Conservation (phyloP, 1,284 basidiomycete species). For the Rhodotorula mucilaginosa region DNA sequence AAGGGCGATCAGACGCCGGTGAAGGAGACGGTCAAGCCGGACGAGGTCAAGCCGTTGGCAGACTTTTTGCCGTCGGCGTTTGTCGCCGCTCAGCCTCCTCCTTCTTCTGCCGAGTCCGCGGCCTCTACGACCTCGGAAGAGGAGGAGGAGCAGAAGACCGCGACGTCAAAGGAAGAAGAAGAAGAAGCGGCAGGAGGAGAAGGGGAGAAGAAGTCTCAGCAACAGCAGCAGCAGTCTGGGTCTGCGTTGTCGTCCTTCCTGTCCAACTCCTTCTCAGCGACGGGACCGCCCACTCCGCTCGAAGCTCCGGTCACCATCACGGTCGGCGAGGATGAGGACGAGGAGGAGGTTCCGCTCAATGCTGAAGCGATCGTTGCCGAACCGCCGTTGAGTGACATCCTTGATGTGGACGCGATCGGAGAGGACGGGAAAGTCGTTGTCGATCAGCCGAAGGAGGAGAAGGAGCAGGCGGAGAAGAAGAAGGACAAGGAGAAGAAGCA, state of each 20-base stretch:
- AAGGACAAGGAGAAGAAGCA: conserved; percentile 7
- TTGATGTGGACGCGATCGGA: conserved; percentile 22
- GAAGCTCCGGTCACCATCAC: conserved; percentile 5
- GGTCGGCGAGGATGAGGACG: not conserved
- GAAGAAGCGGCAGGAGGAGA: no score
- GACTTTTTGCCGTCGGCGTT: conserved; percentile 11
- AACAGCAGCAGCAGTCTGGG: not conserved
- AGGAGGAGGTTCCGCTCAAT: conserved; percentile 17
- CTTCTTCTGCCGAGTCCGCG: no score
- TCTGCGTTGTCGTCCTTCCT: conserved; percentile 20
- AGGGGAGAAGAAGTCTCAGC: not conserved
- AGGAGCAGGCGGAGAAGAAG: not conserved
- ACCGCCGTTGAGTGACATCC: conserved; percentile 17
- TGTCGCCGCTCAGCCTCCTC: not conserved
- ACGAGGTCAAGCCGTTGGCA: not conserved
- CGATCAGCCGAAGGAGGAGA: not conserved
- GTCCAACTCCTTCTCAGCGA: conserved; percentile 15
- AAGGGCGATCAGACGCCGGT: not conserved
- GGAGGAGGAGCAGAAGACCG: not conserved
- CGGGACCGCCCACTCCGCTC: conserved; percentile 9
- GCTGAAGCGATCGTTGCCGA: conserved; percentile 23
- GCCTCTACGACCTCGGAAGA: no score
- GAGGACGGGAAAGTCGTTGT: conserved; percentile 14
- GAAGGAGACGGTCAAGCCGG: not conserved
- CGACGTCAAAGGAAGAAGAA: not conserved